Evolutionary conservation across 2,329 filamentous ascomycete genomes (phyloP).

Genomic region (Didymella sp.): DNA sequence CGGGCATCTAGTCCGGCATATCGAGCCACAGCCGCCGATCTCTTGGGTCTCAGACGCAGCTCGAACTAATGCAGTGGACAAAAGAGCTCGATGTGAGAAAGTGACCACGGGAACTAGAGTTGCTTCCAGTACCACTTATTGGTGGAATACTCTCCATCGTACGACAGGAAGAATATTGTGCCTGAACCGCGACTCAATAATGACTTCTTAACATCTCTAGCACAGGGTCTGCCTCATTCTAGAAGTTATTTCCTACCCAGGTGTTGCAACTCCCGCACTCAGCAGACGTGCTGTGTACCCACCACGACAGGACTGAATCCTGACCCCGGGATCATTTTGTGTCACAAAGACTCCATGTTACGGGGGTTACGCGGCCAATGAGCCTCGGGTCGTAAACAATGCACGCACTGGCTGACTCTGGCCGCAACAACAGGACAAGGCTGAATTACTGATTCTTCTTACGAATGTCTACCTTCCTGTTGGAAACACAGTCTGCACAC

Average conservation of each 20-base stretch:
- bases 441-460: background rate
- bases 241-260: constrained; percentile 2
- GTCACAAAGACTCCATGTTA: background rate
- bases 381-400: background rate
- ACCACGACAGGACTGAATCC: background rate
- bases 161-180: background rate
- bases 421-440: background rate
- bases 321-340: background rate
- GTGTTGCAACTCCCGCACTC: constrained; percentile 10
- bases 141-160: background rate
- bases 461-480: background rate
- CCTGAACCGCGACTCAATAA: background rate
- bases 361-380: constrained; percentile 3
- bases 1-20: background rate
- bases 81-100: background rate
- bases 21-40: background rate
- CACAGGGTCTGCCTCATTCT: background rate
- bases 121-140: background rate
- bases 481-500: background rate
- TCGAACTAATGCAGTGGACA: no score
- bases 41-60: background rate
- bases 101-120: background rate
- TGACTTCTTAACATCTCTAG: background rate
- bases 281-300: constrained; percentile 14
- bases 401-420: background rate